Evolutionary conservation across 169 alveolate species (phyloP), one percentile per base, ranked within the genome.

Genomic region (Neospora caninum): DNA sequence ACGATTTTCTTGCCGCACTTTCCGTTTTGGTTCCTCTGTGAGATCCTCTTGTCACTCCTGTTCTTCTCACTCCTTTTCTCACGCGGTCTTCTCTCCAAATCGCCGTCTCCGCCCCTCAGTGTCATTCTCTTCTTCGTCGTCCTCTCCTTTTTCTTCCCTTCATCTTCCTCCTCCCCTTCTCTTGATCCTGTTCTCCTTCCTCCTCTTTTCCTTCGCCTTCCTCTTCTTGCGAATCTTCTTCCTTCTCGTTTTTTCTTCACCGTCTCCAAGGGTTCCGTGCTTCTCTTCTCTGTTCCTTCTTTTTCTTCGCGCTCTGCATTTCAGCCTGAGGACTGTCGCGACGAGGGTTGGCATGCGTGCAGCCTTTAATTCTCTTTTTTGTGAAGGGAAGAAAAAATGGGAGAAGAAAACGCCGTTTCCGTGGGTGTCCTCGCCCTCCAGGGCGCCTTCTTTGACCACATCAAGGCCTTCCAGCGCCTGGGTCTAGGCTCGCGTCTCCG

Each of bases 381-480:
- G 22, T 49, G 58, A 13, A 49, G 22, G 58, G 13, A 64, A 29
- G 73, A 0, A 16, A 64, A 64, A 22, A 64, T 22, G 73, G 34
- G 73, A 64, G 34, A 27, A 64, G 58, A 49, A 49, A 4, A 13
- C 13, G 22, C 36, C 7, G 34, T 80, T 38, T 22, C 22, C 31
- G 53, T 92, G 13, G 95, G 95, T 16, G 88, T 92, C 39, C 83
- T 92, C 43, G 95, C 95, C 25, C 80, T 92, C 36, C 95, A 92
- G 67, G 95, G 95, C 39, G 95, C 95, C 54, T 92, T 92, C 80
- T 34, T 31, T 10, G 92, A 92, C 78, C 95, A 92, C 80, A 29
- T 43, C 73, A 69, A 39, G 86, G 0, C 78, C 25, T 64, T 89
- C 54, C 34, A 70, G 73, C 36, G 73, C 20, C 88, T 88, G 67